phyloP scores from a whole-genome alignment of 1,284 basidiomycete species.

The Ganoderma sinense region DNA sequence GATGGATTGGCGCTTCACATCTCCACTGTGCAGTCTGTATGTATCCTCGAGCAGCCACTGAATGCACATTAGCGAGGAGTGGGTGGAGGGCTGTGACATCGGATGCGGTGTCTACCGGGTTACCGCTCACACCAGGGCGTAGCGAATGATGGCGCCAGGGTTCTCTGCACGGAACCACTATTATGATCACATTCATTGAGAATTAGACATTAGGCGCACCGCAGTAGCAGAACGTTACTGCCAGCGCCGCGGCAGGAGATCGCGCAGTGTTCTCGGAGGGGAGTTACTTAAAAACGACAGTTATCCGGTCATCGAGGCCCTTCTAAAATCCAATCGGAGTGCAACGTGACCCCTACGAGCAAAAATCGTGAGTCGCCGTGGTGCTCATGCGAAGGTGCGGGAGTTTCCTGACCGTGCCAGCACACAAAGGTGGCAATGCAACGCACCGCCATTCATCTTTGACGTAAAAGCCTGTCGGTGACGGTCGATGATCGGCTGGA shows the following conservation, averaged over 20 bases:
- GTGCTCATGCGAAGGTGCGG: not conserved
- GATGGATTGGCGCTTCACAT: conserved; percentile 42
- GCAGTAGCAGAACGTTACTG: not conserved
- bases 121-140: no score
- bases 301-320: not conserved
- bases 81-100: conserved; percentile 14
- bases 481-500: not conserved
- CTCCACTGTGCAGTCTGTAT: conserved; percentile 39
- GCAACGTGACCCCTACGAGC: not conserved
- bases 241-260: not conserved
- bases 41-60: conserved; percentile 56
- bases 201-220: not conserved
- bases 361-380: not conserved
- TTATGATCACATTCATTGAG: not conserved
- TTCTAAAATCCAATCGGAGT: not conserved
- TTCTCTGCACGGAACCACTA: not conserved
- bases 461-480: not conserved
- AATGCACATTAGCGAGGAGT: conserved; percentile 41
- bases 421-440: not conserved
- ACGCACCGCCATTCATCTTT: not conserved
- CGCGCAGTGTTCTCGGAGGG: not conserved
- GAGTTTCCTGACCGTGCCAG: not conserved
- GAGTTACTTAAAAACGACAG: not conserved
- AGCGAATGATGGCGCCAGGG: not conserved
- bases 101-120: not conserved